Percentiles rank a stretch among this genome's conserved stretches.
phyloP scores from a whole-genome alignment of 2,329 filamentous ascomycete genomes.

The Xylariaceae sp. region DNA sequence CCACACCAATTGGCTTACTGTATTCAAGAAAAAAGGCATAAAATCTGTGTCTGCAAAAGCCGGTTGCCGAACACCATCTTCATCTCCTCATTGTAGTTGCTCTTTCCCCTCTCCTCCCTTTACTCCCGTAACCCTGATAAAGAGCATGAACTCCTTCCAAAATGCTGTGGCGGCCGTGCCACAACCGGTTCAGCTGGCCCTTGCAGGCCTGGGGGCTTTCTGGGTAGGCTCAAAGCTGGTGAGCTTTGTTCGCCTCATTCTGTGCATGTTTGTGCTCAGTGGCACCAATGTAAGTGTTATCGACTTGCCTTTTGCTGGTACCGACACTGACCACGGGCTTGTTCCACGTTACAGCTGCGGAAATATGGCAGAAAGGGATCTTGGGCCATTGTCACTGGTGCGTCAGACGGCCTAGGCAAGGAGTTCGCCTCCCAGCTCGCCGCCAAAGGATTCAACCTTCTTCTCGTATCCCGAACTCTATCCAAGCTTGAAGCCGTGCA shows the following conservation, averaged over 20 bases:
- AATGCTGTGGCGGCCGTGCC: slow-evolving; percentile 38
- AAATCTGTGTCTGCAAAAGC: too few relatives aligned
- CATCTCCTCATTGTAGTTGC: background rate
- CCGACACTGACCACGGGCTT: slow-evolving; percentile 16
- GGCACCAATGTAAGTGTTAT: slow-evolving; percentile 51
- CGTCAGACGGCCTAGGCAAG: slow-evolving; percentile 93
- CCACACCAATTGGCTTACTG: too few relatives aligned
- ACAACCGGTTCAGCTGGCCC: slow-evolving; percentile 39
- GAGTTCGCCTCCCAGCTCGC: slow-evolving; percentile 91
- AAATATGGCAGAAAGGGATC: slow-evolving; percentile 87
- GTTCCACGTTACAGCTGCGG: slow-evolving; percentile 56
- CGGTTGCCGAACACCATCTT: background rate
- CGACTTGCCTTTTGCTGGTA: background rate
- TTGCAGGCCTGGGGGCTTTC: slow-evolving; percentile 54
- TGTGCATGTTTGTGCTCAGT: slow-evolving; percentile 63
- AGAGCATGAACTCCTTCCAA: slow-evolving; percentile 30
- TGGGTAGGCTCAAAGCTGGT: slow-evolving; percentile 52
- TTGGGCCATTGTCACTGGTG: slow-evolving; percentile 92
- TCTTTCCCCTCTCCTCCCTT: too few relatives aligned
- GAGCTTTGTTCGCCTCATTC: slow-evolving; percentile 54
- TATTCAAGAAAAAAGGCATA: too few relatives aligned
- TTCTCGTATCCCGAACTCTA: slow-evolving; percentile 92
- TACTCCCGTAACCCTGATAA: background rate
- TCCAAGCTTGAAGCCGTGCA: slow-evolving; percentile 80
- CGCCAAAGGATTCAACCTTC: slow-evolving; percentile 84